Evolutionary conservation across 2,329 filamentous ascomycete genomes (phyloP), one percentile per base, ranked within the genome.

Genomic region (Claviceps monticola): DNA sequence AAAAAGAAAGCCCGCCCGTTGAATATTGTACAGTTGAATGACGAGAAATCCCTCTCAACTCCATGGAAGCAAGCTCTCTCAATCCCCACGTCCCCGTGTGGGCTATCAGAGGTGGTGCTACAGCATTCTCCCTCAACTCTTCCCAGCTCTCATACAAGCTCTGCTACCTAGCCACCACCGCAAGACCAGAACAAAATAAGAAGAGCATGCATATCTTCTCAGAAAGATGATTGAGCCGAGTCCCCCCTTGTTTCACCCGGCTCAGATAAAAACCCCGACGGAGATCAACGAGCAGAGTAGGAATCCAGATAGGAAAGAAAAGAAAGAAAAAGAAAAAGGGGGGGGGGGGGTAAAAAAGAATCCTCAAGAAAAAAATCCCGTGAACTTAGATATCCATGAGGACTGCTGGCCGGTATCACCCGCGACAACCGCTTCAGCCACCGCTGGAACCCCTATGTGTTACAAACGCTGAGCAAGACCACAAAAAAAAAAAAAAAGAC

Each of bases 331-430:
- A 46, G n/a, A 13, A 29, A 45, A 8, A 8, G 9, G 4, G 7
- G 23, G 23, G 11, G 1, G 11, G n/a, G 4, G 5, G 13, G 14
- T 34, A 17, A 29, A 29, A 34, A 34, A 34, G 29, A 42, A 8
- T 17, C 21, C 29, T 52, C 34, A 52, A n/a, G 29, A 9, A 46
- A 52, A 52, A 11, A 19, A 52, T 21, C 46, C 46, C 21, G 47
- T 52, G 4, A 47, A 43, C 47, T 53, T 50, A 19, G 51, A 53
- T 14, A 53, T 42, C 51, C 51, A 53, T 6, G 51, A 48, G 7
- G 51, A 47, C 44, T 50, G 51, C 23, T 14, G 23, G 43, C 17
- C 19, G 13, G 26, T 29, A 7, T 47, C 51, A 19, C 37, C 46
- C 16, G 47, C 23, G 29, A 42, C 43, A 17, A 38, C 46, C 44